These are phyloP conservation scores for Salix viminalis DNA, from an alignment of 345 rosid genomes.

Conservation along the genomic window DNA sequence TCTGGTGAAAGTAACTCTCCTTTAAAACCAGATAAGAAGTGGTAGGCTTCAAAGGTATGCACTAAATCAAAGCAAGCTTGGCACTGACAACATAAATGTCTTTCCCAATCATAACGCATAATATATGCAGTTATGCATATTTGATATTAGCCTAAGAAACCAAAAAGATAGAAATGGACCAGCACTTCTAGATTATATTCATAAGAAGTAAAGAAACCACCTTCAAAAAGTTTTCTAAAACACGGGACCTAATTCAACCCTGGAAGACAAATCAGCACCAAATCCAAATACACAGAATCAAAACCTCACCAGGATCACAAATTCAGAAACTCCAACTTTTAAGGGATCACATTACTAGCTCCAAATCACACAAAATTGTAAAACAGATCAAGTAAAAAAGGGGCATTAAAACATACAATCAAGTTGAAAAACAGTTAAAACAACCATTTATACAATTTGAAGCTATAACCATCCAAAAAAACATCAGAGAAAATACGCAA, in stretches of 20 bases:
- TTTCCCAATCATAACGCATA: constrained; percentile 1
- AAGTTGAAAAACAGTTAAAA: neutral
- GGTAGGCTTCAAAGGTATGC: neutral
- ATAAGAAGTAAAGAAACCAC: neutral
- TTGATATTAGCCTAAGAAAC: neutral
- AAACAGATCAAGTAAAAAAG: neutral
- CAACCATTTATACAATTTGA: neutral
- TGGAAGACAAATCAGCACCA: neutral
- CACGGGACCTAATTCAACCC: neutral
- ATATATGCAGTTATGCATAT: constrained; percentile 1
- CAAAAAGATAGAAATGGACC: neutral
- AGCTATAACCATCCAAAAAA: constrained; percentile 2
- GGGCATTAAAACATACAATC: neutral
- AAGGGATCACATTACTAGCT: constrained; percentile 1
- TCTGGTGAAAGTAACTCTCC: constrained; percentile 1
- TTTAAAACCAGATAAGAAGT: neutral
- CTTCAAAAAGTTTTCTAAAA: neutral
- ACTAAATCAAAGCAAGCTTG: neutral
- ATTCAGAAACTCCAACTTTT: neutral
- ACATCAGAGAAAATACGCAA: constrained; percentile 13
- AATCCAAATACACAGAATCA: neutral
- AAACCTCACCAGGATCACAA: neutral
- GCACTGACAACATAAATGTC: neutral
- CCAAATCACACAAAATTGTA: constrained; percentile 1
- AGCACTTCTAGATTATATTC: neutral